These are phyloP conservation scores for Coemansia sp. DNA, from an alignment of 192 early-diverging fungal species.

Conservation along the genomic window DNA sequence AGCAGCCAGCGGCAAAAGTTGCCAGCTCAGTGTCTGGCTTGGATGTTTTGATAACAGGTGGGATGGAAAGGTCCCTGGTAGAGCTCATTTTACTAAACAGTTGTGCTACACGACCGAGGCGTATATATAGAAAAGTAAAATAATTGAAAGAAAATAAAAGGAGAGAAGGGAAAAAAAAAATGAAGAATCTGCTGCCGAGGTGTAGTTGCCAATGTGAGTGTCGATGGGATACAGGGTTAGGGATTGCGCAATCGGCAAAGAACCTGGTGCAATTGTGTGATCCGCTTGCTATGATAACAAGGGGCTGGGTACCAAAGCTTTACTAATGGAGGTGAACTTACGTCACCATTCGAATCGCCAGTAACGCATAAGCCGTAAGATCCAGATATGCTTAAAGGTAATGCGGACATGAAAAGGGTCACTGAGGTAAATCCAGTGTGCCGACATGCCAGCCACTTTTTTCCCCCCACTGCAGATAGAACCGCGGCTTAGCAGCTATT, in stretches of 20 bases:
- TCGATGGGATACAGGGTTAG: background rate
- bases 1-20: slow-evolving; percentile 94
- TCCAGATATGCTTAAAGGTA: background rate
- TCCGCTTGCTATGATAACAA: no score
- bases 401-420: no score
- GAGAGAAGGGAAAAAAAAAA: background rate
- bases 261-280: no score
- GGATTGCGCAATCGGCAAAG: background rate
- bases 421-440: no score
- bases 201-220: background rate
- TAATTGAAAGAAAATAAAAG: background rate
- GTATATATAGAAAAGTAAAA: slow-evolving; percentile 13
- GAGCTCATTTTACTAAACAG: slow-evolving; percentile 24
- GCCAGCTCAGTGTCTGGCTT: slow-evolving; percentile 54
- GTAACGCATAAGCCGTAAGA: background rate
- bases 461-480: no score
- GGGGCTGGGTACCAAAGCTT: background rate
- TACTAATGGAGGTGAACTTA: background rate
- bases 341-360: background rate
- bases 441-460: no score
- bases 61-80: slow-evolving; percentile 32
- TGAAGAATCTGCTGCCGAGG: no score
- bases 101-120: slow-evolving; percentile 18
- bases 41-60: slow-evolving; percentile 23
- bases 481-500: no score